phyloP scores from a whole-genome alignment of 2,329 filamentous ascomycete species.

The Aspergillus alliaceus region DNA sequence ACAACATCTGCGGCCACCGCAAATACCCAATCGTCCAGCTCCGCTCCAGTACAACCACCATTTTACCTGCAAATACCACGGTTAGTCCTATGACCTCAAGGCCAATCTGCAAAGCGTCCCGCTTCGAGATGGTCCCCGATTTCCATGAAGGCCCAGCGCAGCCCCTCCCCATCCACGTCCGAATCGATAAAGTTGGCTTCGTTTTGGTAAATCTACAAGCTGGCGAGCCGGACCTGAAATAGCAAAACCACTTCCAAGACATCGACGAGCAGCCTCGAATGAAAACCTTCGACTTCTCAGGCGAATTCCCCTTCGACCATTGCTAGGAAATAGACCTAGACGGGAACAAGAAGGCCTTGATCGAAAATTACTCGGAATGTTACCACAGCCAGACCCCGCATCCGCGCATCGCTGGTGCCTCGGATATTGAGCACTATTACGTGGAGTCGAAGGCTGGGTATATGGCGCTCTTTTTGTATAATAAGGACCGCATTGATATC shows the following conservation, averaged over 20 bases:
- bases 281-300: slow-evolving; percentile 23
- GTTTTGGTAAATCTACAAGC: slow-evolving; percentile 26
- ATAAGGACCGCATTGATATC: too few species aligned
- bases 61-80: slow-evolving; percentile 26
- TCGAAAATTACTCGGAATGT: slow-evolving; percentile 29
- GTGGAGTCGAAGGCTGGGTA: slow-evolving; percentile 52
- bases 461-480: too few species aligned
- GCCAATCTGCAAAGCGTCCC: slow-evolving; percentile 25
- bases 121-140: slow-evolving; percentile 19
- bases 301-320: slow-evolving; percentile 24
- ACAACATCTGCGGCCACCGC: slow-evolving; percentile 28
- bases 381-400: slow-evolving; percentile 28
- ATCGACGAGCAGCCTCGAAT: slow-evolving; percentile 23
- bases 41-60: slow-evolving; percentile 14
- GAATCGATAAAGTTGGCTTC: slow-evolving; percentile 22
- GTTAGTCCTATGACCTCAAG: slow-evolving; percentile 27
- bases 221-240: slow-evolving; percentile 17
- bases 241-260: slow-evolving; percentile 17
- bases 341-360: slow-evolving; percentile 25
- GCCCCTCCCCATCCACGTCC: slow-evolving; percentile 20
- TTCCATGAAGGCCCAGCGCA: slow-evolving; percentile 21
- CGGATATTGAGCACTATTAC: slow-evolving; percentile 56
- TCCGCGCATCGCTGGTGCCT: slow-evolving; percentile 36
- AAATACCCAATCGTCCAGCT: slow-evolving; percentile 12
- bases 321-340: slow-evolving; percentile 25